These are phyloP conservation scores for Phytophthora syringae DNA, from an alignment of 352 stramenopile species.

Conservation along the genomic window DNA sequence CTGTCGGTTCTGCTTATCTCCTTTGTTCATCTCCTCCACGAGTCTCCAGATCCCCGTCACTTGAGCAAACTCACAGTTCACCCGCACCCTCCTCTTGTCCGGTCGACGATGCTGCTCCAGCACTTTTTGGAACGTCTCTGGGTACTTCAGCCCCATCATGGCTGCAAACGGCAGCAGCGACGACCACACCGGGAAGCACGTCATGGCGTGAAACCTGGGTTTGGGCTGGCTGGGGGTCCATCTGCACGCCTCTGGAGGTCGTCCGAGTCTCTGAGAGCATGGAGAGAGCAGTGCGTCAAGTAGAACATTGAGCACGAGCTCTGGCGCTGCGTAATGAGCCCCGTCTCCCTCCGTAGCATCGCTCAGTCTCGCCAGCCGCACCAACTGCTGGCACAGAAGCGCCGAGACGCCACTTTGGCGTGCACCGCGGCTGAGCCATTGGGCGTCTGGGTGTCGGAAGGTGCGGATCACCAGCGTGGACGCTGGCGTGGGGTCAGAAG, in stretches of 20 bases:
- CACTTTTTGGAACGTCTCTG: constrained; percentile 28
- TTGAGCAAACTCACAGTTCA: constrained; percentile 71
- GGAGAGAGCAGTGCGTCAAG: constrained; percentile 56
- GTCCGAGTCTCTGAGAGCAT: constrained; percentile 37
- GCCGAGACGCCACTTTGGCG: constrained; percentile 58
- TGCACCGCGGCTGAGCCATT: constrained; percentile 68
- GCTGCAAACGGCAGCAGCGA: constrained; percentile 60
- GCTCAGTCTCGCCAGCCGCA: constrained; percentile 34
- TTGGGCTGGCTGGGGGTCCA: constrained; percentile 50
- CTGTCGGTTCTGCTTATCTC: constrained; percentile 16
- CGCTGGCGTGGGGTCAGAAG: background rate
- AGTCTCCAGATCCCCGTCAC: constrained; percentile 63
- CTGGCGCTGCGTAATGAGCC: constrained; percentile 7
- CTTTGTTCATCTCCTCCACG: constrained; percentile 46
- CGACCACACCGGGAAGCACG: constrained; percentile 64
- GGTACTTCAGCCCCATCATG: constrained; percentile 43
- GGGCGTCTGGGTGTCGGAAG: constrained; percentile 47
- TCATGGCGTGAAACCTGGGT: constrained; percentile 68
- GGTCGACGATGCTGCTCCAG: constrained; percentile 18
- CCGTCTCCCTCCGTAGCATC: constrained; percentile 4
- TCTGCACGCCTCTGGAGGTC: constrained; percentile 40
- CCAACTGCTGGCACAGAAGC: constrained; percentile 58
- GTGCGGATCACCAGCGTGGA: constrained; percentile 30
- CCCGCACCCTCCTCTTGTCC: constrained; percentile 14
- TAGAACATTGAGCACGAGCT: constrained; percentile 44